Conservation (phyloP, 495 filamentous ascomycete species). For the Talaromyces proteolyticus region DNA sequence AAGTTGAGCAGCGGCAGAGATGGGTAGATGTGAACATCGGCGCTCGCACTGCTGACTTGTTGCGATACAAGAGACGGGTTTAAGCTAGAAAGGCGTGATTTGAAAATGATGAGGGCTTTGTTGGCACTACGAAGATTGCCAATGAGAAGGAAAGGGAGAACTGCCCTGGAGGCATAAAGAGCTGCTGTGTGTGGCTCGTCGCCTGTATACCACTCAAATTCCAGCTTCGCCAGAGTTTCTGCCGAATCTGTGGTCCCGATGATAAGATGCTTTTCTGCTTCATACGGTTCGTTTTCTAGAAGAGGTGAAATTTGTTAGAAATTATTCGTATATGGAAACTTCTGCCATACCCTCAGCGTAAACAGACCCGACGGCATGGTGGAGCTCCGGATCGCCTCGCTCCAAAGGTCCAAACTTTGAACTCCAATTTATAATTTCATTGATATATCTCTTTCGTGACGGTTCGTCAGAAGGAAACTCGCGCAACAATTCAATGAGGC, state of each 20-base stretch:
- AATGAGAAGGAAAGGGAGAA: conserved; percentile 86
- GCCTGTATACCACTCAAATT: conserved; percentile 89
- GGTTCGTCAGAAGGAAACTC: conserved; percentile 81
- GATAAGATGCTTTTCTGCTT: conserved; percentile 84
- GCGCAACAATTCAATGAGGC: conserved; percentile 59
- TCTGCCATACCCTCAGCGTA: conserved; percentile 64
- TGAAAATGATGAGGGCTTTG: conserved; percentile 75
- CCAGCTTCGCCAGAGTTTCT: conserved; percentile 68
- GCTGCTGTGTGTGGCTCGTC: conserved; percentile 86
- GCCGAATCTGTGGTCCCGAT: conserved; percentile 88
- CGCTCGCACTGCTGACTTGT: conserved; percentile 68
- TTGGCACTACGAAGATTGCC: conserved; percentile 88
- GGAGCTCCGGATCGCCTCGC: conserved; percentile 89
- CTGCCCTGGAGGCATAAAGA: conserved; percentile 80
- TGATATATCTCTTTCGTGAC: conserved; percentile 83
- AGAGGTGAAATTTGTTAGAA: conserved; percentile 2
- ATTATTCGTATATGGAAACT: neutral
- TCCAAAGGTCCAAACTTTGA: conserved; percentile 78
- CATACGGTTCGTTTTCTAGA: conserved; percentile 78
- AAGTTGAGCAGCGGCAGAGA: conserved; percentile 88
- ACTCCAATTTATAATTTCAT: conserved; percentile 87
- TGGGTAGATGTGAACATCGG: conserved; percentile 79
- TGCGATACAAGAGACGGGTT: conserved; percentile 68
- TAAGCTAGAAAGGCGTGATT: conserved; percentile 59
- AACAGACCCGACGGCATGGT: conserved; percentile 84